These are phyloP conservation scores for Micromonas pusilla DNA, from an alignment of 139 green algal genomes.

Conservation along the genomic window DNA sequence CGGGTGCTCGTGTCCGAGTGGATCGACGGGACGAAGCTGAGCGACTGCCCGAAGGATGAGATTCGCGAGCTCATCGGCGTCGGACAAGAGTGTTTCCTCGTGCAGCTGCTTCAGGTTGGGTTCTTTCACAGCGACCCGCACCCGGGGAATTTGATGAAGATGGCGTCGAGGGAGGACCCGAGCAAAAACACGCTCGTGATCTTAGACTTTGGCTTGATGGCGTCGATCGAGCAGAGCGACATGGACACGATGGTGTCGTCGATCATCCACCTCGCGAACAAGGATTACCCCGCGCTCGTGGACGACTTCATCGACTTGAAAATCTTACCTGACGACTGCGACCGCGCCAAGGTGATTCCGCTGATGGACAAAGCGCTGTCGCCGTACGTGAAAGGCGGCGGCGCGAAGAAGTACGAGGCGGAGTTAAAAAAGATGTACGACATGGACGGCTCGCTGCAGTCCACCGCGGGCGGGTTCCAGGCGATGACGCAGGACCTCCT, in stretches of 20 bases:
- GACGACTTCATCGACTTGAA: slow-evolving; percentile 74
- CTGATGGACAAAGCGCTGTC: slow-evolving; percentile 32
- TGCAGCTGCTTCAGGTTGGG: slow-evolving; percentile 84
- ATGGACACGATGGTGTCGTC: slow-evolving; percentile 66
- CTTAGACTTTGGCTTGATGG: slow-evolving; percentile 81
- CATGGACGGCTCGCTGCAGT: slow-evolving; percentile 21
- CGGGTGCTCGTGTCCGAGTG: slow-evolving; percentile 82
- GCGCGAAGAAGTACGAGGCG: slow-evolving; percentile 48
- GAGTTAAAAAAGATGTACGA: slow-evolving; percentile 36
- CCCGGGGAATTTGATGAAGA: slow-evolving; percentile 43
- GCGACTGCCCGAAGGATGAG: slow-evolving; percentile 57
- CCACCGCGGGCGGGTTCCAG: slow-evolving; percentile 25
- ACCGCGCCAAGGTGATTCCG: slow-evolving; percentile 31
- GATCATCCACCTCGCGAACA: slow-evolving; percentile 74
- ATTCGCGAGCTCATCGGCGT: slow-evolving; percentile 59
- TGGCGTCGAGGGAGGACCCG: slow-evolving; percentile 55
- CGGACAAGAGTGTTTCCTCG: slow-evolving; percentile 84
- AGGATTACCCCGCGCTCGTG: slow-evolving; percentile 58
- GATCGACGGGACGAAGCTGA: slow-evolving; percentile 85
- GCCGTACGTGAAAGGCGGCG: slow-evolving; percentile 74
- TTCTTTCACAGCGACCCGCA: slow-evolving; percentile 83
- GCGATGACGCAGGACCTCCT: slow-evolving; percentile 57
- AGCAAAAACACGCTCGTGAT: slow-evolving; percentile 68
- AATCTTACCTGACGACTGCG: slow-evolving; percentile 60
- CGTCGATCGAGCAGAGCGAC: slow-evolving; percentile 55